Base-by-base conservation (phyloP, 805 yeast species). In the Grigorovia humatica region DNA sequence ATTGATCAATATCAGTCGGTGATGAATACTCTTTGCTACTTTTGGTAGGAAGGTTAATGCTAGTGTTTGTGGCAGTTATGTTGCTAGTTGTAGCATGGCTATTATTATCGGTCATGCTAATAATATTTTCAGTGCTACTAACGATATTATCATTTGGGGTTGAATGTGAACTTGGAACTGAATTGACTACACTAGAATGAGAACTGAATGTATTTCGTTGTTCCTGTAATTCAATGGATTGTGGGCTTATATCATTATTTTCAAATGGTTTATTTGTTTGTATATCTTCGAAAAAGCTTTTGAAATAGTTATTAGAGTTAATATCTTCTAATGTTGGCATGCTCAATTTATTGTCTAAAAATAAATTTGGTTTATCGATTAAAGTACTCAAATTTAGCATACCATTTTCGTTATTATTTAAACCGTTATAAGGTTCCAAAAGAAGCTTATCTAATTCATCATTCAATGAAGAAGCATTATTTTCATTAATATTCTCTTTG, bases 281-380 rank as follows among this genome's bases (percentile, higher is more conserved):
- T 38, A 38, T 3, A 38, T 43, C 29, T n/a, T 42, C 29, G 43
- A 63, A 63, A 19, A 63, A 56, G 27, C 60, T 63, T 29, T 57
- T 59, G 23, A 63, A 56, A 50, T 64, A 60, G 11, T 59, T 62
- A 5, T 60, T 48, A 5, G 60, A 52, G 30, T 54, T 57, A 15
- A 59, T 46, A 30, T 55, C 50, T 30, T 53, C 59, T 17, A 59
- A 52, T 32, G 58, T 60, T 4, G 54, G 42, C 42, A 38, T 38
- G 13, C 15, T 38, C n/a, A n/a, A 9, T n/a, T 38, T 38, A 8
- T 38, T 38, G 17, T 38, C 42, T 43, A 58, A 51, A 43, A 62
- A 60, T 23, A 63, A 54, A 27, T 53, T 54, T 15, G 68, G 65
- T 44, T 58, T 64, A 51, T 65, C 69, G 46, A 65, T 65, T 17